Conservation (phyloP, 352 stramenopile species). For the Phytophthora vignae region DNA sequence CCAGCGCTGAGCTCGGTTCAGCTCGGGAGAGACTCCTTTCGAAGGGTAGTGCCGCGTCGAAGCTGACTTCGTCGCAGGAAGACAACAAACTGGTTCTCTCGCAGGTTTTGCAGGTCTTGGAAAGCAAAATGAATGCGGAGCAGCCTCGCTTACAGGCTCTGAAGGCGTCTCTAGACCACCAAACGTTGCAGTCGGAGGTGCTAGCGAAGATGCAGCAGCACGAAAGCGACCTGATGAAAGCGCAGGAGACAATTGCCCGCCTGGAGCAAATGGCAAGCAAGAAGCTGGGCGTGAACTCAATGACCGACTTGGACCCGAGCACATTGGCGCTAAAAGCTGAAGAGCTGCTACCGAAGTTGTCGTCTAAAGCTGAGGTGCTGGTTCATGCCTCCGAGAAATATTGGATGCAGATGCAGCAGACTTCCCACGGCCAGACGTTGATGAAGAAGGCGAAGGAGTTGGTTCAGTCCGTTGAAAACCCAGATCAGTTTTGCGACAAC, state of each 20-base stretch:
- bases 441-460: constrained; percentile 76
- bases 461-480: constrained; percentile 79
- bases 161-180: constrained; percentile 46
- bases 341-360: constrained; percentile 67
- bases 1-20: constrained; percentile 53
- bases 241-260: constrained; percentile 59
- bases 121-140: constrained; percentile 57
- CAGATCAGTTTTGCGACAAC: constrained; percentile 74
- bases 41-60: constrained; percentile 10
- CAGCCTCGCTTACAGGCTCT: constrained; percentile 51
- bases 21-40: constrained; percentile 26
- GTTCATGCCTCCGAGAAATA: constrained; percentile 79
- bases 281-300: constrained; percentile 66
- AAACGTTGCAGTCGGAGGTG: constrained; percentile 55
- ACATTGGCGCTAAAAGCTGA: constrained; percentile 71
- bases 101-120: constrained; percentile 68
- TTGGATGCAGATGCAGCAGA: constrained; percentile 75
- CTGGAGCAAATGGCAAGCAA: constrained; percentile 69
- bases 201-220: constrained; percentile 64
- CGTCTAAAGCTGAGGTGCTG: constrained; percentile 54
- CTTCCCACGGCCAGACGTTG: constrained; percentile 66
- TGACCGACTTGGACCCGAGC: constrained; percentile 63
- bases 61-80: constrained; percentile 22
- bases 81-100: constrained; percentile 67
- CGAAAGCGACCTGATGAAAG: constrained; percentile 64